These are phyloP conservation scores for Chlorella sp. DNA, from an alignment of 139 green algal genomes.

Conservation along the genomic window DNA sequence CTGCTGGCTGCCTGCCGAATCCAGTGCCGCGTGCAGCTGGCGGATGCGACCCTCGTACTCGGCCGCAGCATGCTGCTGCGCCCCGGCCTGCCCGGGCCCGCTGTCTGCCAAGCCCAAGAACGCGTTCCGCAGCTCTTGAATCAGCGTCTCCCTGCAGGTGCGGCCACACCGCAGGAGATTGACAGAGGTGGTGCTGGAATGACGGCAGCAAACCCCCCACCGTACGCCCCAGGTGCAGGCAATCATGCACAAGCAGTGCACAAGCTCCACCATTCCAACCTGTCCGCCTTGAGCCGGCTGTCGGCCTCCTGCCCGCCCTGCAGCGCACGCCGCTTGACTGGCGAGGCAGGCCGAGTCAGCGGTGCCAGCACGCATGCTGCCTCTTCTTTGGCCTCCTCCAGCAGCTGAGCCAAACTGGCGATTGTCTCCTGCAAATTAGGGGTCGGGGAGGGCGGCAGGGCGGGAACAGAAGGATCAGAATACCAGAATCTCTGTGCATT, in stretches of 20 bases:
- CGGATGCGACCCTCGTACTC: slow-evolving; percentile 14
- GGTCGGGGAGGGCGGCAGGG: too few relatives aligned
- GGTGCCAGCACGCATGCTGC: slow-evolving; percentile 1
- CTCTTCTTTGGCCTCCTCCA: slow-evolving; percentile 25
- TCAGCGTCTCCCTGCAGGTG: slow-evolving; percentile 44
- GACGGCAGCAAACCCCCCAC: not conserved
- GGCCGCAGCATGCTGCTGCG: not conserved
- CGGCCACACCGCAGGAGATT: not conserved
- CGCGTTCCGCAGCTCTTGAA: slow-evolving; percentile 46
- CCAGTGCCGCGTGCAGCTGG: slow-evolving; percentile 8
- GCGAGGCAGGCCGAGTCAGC: slow-evolving; percentile 23
- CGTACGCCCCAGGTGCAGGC: not conserved
- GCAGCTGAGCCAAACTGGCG: slow-evolving; percentile 52
- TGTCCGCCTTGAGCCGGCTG: slow-evolving; percentile 3
- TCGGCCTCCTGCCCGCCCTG: slow-evolving; percentile 22
- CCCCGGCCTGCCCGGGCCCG: not conserved
- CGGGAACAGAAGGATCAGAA: too few relatives aligned
- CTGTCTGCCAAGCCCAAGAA: slow-evolving; percentile 21
- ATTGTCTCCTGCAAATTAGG: slow-evolving; percentile 70
- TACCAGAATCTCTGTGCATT: too few relatives aligned
- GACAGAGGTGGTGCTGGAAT: not conserved
- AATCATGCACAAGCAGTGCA: not conserved
- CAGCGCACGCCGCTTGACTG: slow-evolving; percentile 13
- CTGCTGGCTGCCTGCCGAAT: slow-evolving; percentile 1
- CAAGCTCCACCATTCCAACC: not conserved